These are phyloP conservation scores for Ceratobasidium sp. DNA, from an alignment of 1,284 basidiomycete species.

Conservation along the genomic window DNA sequence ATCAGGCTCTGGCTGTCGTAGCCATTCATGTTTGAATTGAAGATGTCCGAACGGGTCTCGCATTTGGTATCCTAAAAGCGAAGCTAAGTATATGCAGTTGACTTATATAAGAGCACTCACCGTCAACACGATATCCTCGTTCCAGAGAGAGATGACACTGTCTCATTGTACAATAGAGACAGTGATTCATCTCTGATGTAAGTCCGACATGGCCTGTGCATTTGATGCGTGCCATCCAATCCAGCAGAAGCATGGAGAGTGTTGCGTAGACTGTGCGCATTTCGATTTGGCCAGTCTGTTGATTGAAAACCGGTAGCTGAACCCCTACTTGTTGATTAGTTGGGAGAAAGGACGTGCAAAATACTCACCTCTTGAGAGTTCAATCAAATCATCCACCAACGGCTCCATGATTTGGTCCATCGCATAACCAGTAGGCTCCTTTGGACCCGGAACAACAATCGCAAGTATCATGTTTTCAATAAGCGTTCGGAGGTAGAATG, in stretches of 20 bases:
- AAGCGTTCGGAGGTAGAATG: not conserved
- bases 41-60: not conserved
- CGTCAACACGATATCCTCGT: not conserved
- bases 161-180: slow-evolving; percentile 12
- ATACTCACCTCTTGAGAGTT: not conserved
- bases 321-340: not conserved
- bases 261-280: not conserved
- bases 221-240: not conserved
- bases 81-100: not conserved
- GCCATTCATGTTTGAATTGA: not conserved
- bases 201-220: not conserved
- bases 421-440: not conserved
- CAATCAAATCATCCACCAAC: not conserved
- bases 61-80: not conserved
- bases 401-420: slow-evolving; percentile 2
- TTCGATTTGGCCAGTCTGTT: not conserved
- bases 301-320: not conserved
- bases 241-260: not conserved
- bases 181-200: not conserved
- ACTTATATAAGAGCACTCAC: not conserved
- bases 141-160: not conserved
- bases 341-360: not conserved
- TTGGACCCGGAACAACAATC: not conserved
- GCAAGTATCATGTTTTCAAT: slow-evolving; percentile 3
- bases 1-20: not conserved